phyloP scores from a whole-genome alignment of 73 alveolate genomes.

The Symbiodinium natans region DNA sequence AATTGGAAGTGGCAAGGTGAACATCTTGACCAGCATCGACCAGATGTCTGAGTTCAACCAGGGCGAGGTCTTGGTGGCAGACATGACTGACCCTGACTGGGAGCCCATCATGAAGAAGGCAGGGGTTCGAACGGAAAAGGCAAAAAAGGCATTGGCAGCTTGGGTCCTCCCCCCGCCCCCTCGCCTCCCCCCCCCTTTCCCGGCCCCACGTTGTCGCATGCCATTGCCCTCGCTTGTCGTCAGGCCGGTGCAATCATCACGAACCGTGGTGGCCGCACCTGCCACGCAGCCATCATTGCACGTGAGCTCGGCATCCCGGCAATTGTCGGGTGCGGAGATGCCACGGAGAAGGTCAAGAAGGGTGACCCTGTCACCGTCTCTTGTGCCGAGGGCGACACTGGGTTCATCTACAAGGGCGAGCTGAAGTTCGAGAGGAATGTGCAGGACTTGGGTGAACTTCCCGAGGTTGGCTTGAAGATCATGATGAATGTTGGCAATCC shows the following conservation, averaged over 20 bases:
- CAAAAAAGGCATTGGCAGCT: too few species aligned
- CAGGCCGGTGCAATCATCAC: slow-evolving; percentile 96
- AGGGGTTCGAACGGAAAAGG: too few species aligned
- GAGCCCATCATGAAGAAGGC: slow-evolving; percentile 95
- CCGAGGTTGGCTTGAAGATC: slow-evolving; percentile 68
- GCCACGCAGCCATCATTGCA: slow-evolving; percentile 96
- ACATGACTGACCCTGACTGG: slow-evolving; percentile 97
- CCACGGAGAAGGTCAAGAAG: slow-evolving; percentile 95
- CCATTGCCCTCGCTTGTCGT: background rate
- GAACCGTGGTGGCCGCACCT: slow-evolving; percentile 96
- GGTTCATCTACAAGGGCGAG: slow-evolving; percentile 91
- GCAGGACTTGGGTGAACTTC: slow-evolving; percentile 74
- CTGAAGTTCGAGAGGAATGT: slow-evolving; percentile 70
- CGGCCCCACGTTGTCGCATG: background rate
- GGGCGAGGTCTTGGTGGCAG: slow-evolving; percentile 96
- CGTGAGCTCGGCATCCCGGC: slow-evolving; percentile 96
- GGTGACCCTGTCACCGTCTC: slow-evolving; percentile 95
- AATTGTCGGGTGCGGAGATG: slow-evolving; percentile 96
- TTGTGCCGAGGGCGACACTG: slow-evolving; percentile 96
- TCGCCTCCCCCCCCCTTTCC: too few species aligned
- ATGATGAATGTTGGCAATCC: slow-evolving; percentile 94
- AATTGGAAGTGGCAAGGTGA: slow-evolving; percentile 72
- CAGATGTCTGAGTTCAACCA: slow-evolving; percentile 92
- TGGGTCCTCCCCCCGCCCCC: too few species aligned
- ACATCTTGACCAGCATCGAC: slow-evolving; percentile 70